These are phyloP conservation scores for Pythium inflatum DNA, from an alignment of 352 stramenopile genomes.

Conservation along the genomic window DNA sequence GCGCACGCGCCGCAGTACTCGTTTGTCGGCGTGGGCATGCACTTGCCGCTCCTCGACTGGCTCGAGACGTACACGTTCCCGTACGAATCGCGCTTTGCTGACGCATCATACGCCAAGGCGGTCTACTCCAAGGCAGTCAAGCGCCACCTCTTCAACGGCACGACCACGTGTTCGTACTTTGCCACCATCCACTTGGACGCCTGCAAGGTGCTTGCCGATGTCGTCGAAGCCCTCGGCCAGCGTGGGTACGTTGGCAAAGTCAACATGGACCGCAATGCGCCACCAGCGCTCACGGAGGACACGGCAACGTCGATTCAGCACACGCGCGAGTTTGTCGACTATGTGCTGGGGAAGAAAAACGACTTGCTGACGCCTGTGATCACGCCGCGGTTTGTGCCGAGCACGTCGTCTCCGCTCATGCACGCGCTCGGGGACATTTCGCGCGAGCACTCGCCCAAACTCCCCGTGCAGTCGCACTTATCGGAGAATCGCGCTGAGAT, in stretches of 20 bases:
- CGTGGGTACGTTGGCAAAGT: conserved; percentile 89
- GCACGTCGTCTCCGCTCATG: conserved; percentile 82
- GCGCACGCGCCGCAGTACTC: conserved; percentile 93
- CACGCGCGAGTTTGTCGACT: conserved; percentile 85
- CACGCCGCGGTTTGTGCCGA: conserved; percentile 91
- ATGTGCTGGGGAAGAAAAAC: conserved; percentile 44
- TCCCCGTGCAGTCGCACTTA: conserved; percentile 87
- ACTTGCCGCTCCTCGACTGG: conserved; percentile 92
- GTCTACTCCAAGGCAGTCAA: conserved; percentile 83
- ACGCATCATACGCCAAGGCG: conserved; percentile 46
- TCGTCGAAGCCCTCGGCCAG: conserved; percentile 68
- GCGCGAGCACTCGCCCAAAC: conserved; percentile 57
- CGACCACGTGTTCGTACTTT: conserved; percentile 92
- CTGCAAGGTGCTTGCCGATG: conserved; percentile 78
- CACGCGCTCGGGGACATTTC: conserved; percentile 71
- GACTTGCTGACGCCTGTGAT: conserved; percentile 77
- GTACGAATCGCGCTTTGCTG: conserved; percentile 71
- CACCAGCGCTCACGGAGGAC: conserved; percentile 71
- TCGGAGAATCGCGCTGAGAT: conserved; percentile 88
- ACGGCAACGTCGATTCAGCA: conserved; percentile 55
- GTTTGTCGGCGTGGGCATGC: conserved; percentile 88
- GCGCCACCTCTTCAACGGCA: conserved; percentile 73
- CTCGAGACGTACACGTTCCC: conserved; percentile 92
- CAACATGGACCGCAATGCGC: conserved; percentile 90
- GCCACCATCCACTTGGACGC: conserved; percentile 83